Evolutionary conservation across 305 asterid genomes (phyloP).

Genomic region (Caryopteris hybrid): DNA sequence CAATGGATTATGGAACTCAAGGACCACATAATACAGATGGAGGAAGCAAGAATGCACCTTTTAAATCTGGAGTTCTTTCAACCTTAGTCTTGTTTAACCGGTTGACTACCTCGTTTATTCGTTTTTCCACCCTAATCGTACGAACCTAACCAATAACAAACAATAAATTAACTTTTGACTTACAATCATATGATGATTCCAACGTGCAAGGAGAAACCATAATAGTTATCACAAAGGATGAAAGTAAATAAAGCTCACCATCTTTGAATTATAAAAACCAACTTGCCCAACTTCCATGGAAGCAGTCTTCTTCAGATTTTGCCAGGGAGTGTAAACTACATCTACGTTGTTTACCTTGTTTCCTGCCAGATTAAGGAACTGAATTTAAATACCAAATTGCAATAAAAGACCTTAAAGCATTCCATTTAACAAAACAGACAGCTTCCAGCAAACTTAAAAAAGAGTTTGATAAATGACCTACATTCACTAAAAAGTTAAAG

Average conservation of each 20-base stretch:
- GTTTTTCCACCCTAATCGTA: slow-evolving; percentile 84
- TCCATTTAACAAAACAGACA: no score
- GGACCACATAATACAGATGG: background rate
- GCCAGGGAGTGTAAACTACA: slow-evolving; percentile 98
- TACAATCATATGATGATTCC: slow-evolving; percentile 11
- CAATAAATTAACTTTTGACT: slow-evolving; percentile 9
- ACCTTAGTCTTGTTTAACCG: slow-evolving; percentile 91
- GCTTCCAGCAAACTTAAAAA: slow-evolving; percentile 7
- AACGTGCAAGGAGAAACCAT: background rate
- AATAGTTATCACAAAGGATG: background rate
- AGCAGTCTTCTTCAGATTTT: slow-evolving; percentile 86
- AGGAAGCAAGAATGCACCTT: slow-evolving; percentile 44
- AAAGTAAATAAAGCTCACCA: slow-evolving; percentile 47
- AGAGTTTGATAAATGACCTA: background rate
- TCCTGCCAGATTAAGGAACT: slow-evolving; percentile 44
- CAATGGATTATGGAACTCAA: background rate
- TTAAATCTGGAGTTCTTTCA: slow-evolving; percentile 83
- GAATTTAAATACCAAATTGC: background rate
- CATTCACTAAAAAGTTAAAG: background rate
- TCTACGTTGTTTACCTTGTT: slow-evolving; percentile 85
- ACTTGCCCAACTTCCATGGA: slow-evolving; percentile 99
- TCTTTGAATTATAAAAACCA: slow-evolving; percentile 81
- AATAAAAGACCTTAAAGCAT: slow-evolving; percentile 8
- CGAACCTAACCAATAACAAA: slow-evolving; percentile 60
- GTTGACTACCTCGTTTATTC: slow-evolving; percentile 84